Percentiles rank a stretch among this genome's conserved stretches.
These are phyloP conservation scores for Tricholomella constricta DNA, from an alignment of 768 basidiomycete species.

Conservation along the genomic window DNA sequence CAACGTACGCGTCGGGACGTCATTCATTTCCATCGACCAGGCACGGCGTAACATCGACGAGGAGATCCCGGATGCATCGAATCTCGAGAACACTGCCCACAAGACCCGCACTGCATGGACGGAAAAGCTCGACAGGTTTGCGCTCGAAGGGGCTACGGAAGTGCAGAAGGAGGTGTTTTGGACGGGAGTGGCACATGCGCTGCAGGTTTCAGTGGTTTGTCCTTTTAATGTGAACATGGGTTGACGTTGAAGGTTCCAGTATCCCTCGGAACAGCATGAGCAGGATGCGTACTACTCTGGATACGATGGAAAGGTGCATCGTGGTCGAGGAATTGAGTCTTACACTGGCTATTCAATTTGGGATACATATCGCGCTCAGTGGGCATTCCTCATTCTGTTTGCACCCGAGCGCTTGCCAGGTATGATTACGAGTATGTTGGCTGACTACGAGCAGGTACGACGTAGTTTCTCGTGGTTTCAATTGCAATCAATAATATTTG, in stretches of 20 bases:
- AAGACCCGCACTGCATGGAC: constrained; percentile 54
- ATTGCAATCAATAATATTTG: neutral
- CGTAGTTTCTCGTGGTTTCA: neutral
- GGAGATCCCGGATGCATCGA: constrained; percentile 42
- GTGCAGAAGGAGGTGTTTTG: constrained; percentile 54
- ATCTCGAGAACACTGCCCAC: constrained; percentile 54
- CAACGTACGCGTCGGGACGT: constrained; percentile 71
- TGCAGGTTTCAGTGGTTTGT: constrained; percentile 44
- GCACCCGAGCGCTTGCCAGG: constrained; percentile 75
- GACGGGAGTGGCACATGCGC: constrained; percentile 63
- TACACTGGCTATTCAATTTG: constrained; percentile 84
- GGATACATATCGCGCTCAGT: constrained; percentile 80
- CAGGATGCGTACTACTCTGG: constrained; percentile 72
- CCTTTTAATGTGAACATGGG: neutral
- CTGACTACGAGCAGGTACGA: constrained; percentile 68
- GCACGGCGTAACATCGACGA: constrained; percentile 51
- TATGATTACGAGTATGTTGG: constrained; percentile 80
- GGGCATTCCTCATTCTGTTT: constrained; percentile 78
- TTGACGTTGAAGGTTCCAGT: constrained; percentile 40
- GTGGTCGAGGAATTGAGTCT: too few relatives aligned
- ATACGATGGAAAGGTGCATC: constrained; percentile 66
- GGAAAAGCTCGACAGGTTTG: constrained; percentile 55
- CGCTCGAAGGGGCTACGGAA: constrained; percentile 49
- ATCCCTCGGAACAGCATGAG: constrained; percentile 77
- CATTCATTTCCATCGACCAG: constrained; percentile 73